Conservation (phyloP, 768 basidiomycete species). For the Boletus vinaceobasis region DNA sequence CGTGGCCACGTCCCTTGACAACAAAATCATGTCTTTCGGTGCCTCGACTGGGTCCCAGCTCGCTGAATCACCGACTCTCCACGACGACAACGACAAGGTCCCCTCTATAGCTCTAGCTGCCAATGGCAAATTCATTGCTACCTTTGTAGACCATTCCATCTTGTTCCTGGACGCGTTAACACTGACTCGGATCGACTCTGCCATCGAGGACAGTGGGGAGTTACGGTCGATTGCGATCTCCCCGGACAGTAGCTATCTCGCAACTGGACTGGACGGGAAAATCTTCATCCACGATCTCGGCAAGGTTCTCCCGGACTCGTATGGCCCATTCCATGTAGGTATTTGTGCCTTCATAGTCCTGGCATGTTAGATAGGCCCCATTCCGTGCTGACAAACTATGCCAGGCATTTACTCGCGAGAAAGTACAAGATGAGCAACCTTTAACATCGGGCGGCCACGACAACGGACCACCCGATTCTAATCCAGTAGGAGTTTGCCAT, state of each 20-base stretch:
- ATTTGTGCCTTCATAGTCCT: background rate
- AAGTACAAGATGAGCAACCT: background rate
- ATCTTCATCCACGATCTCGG: background rate
- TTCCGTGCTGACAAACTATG: too few species aligned
- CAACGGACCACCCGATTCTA: background rate
- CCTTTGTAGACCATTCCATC: background rate
- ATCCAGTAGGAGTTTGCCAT: too few species aligned
- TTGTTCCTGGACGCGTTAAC: background rate
- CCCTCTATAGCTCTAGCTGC: background rate
- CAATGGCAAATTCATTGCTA: background rate
- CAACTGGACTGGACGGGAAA: background rate
- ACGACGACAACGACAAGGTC: background rate
- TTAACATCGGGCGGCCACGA: background rate
- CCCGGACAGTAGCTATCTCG: background rate
- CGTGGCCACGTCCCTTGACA: background rate
- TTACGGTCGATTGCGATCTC: too few species aligned
- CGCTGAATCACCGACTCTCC: rapidly evolving
- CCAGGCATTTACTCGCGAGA: background rate
- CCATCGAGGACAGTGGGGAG: background rate
- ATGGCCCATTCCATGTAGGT: background rate
- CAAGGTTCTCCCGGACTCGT: background rate
- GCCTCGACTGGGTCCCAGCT: background rate
- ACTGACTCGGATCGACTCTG: background rate
- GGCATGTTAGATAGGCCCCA: too few species aligned
- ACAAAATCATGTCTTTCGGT: background rate